Base-by-base conservation (phyloP, 2,329 filamentous ascomycete genomes). In the Myriosclerotinia duriaeana region DNA sequence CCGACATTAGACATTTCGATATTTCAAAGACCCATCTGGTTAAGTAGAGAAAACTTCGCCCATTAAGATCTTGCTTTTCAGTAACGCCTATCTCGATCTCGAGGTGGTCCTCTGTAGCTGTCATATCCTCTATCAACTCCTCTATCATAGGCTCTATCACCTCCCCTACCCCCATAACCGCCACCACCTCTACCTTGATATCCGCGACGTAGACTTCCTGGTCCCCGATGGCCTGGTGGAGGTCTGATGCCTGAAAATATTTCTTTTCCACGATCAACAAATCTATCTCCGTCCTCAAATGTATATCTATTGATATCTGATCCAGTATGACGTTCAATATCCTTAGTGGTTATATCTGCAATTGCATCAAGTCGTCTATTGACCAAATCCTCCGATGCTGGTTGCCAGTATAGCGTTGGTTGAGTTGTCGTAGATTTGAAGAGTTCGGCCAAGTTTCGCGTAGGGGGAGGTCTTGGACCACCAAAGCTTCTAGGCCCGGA, bases 181-280 rank as follows among this genome's bases (percentile, higher is more conserved):
- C 62, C 55, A 22, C 40, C 34, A 14, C 53, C 30, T 11, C 34
- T 26, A n/a, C 66, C 62, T 22, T 52, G 40, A 44, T 34, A 34
- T 34, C 40, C 52, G 15, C 30, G 22, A 11, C 38, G 54, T 26
- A 53, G 59, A 42, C 22, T 52, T 54, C 48, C 52, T 50, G 68
- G 65, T 64, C 75, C 77, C 66, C 73, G 75, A 44, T 79, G 78
- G 12, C 79, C 77, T 26, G 77, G 78, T 26, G 86, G 86, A 34
- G 85, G 86, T 34, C 86, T 80, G 68, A 89, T 87, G 20, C 86
- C 86, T 58, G 86, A 79, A 73, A 89, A 89, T 48, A 88, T 86
- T 75, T 93, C 90, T 20, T 86, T 86, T 17, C 90, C 90, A 64
- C 88, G 83, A 75, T 93, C 89, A 54, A 93, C 89, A 64, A 93